A percentile compares a stretch with the other conserved stretches of the same genome.
phyloP scores from a whole-genome alignment of 2,329 filamentous ascomycete species.

The Didymella sp. region DNA sequence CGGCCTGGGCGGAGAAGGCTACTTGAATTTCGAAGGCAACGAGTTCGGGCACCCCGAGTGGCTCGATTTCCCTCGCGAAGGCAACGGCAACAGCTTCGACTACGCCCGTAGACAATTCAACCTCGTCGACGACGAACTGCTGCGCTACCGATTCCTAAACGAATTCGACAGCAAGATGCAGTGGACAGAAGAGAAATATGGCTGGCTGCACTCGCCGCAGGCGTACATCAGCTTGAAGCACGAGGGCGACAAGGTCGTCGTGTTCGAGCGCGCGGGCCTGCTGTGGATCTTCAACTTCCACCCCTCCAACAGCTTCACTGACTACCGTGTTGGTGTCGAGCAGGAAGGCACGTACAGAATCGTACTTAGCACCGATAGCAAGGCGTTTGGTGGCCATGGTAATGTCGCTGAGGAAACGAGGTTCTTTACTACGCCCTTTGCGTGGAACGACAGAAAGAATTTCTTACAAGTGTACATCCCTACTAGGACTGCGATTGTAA shows the following conservation, averaged over 20 bases:
- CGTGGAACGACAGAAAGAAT: conserved; percentile 89
- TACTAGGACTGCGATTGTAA: conserved; percentile 79
- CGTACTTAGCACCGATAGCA: conserved; percentile 80
- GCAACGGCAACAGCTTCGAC: conserved; percentile 92
- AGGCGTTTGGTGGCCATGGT: conserved; percentile 78
- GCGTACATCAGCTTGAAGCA: conserved; percentile 95
- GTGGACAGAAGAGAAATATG: conserved; percentile 81
- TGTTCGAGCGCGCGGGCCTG: conserved; percentile 89
- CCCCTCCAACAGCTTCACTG: conserved; percentile 80
- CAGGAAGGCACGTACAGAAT: conserved; percentile 83
- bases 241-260: conserved; percentile 90
- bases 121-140: conserved; percentile 80
- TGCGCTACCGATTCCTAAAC: conserved; percentile 91
- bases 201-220: conserved; percentile 85
- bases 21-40: conserved; percentile 98
- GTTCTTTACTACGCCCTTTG: conserved; percentile 90
- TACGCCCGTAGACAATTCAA: conserved; percentile 94
- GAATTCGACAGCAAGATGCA: conserved; percentile 96
- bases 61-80: conserved; percentile 96
- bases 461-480: conserved; percentile 93
- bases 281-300: conserved; percentile 98
- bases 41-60: conserved; percentile 99
- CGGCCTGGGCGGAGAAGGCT: conserved; percentile 89
- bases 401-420: conserved; percentile 80
- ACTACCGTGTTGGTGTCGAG: conserved; percentile 92